phyloP scores from a whole-genome alignment of 768 basidiomycete species.

The Postia placenta region DNA sequence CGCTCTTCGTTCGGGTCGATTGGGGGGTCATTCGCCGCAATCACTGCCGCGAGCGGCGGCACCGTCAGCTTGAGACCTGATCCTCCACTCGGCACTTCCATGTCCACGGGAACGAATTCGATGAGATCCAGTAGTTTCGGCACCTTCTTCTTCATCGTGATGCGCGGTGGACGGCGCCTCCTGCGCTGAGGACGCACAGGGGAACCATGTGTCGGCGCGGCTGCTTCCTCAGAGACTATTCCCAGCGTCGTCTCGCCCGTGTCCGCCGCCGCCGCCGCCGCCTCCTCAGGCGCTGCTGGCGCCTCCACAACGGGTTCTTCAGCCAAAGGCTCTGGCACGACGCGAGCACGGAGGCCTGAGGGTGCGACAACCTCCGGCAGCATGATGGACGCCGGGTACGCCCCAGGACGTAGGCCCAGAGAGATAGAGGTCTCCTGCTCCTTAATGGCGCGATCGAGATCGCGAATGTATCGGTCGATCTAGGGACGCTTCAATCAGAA shows the following conservation, averaged over 20 bases:
- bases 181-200: background rate
- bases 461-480: slow-evolving; percentile 76
- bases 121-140: background rate
- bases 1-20: slow-evolving; percentile 37
- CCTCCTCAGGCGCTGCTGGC: background rate
- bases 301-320: background rate
- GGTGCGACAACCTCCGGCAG: slow-evolving; percentile 60
- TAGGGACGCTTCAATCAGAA: slow-evolving; percentile 20
- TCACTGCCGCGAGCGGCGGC: slow-evolving; percentile 23
- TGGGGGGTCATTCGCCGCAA: slow-evolving; percentile 12
- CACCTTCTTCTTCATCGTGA: slow-evolving; percentile 5
- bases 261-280: slow-evolving; percentile 1
- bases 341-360: slow-evolving; percentile 35
- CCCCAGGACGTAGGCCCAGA: slow-evolving; percentile 46
- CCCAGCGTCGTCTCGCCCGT: background rate
- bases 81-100: background rate
- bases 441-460: slow-evolving; percentile 70
- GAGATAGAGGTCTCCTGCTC: slow-evolving; percentile 52
- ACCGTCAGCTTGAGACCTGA: slow-evolving; percentile 27
- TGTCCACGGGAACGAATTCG: slow-evolving; percentile 1
- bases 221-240: background rate
- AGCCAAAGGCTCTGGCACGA: slow-evolving; percentile 1
- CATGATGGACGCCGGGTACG: slow-evolving; percentile 47
- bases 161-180: slow-evolving; percentile 1
- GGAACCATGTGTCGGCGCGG: background rate